Percentiles rank a stretch among this genome's conserved stretches.
These are phyloP conservation scores for Melaleuca alternifolia DNA, from an alignment of 345 rosid genomes.

Conservation along the genomic window DNA sequence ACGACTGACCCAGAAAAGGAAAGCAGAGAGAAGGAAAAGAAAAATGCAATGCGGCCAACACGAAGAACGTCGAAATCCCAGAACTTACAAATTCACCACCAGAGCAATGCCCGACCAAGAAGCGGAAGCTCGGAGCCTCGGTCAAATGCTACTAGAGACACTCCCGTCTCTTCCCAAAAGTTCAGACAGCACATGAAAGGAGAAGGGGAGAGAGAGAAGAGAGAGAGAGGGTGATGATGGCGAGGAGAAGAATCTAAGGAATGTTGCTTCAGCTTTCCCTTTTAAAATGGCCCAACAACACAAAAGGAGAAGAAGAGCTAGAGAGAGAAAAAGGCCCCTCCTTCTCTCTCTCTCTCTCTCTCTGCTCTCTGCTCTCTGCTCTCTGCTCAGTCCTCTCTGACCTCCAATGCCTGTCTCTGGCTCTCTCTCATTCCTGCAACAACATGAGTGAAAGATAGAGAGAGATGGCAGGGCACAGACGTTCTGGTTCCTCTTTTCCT, in stretches of 20 bases:
- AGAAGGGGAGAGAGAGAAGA: neutral
- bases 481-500: neutral
- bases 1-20: neutral
- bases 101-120: neutral
- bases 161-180: neutral
- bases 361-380: too few species aligned
- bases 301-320: neutral
- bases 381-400: neutral
- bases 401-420: neutral
- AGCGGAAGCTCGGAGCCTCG: neutral
- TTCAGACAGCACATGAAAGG: neutral
- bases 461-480: neutral
- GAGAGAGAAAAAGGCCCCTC: neutral
- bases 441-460: neutral
- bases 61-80: neutral
- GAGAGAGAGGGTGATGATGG: neutral
- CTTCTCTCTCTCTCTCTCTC: neutral
- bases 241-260: neutral
- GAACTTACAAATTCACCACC: neutral
- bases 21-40: neutral
- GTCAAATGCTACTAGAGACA: neutral
- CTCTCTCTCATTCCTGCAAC: neutral
- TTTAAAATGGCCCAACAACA: neutral
- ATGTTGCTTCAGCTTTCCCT: neutral
- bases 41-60: neutral